A percentile compares a stretch with the other conserved stretches of the same genome.
These are phyloP conservation scores for Sporothrix phasma DNA, from an alignment of 2,329 filamentous ascomycete genomes.

Conservation along the genomic window DNA sequence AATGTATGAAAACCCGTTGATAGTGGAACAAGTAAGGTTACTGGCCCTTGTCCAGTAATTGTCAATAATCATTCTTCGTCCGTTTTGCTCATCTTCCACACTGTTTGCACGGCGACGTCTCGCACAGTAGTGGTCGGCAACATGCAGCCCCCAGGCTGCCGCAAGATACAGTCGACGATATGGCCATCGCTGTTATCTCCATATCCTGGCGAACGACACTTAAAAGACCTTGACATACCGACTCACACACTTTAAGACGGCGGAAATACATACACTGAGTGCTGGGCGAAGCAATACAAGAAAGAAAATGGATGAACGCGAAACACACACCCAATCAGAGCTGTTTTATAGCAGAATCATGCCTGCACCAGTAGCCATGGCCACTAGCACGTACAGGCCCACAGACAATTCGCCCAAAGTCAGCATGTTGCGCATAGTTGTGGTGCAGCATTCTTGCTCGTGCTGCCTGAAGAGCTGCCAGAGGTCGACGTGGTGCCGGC, in stretches of 20 bases:
- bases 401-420: constrained; percentile 38
- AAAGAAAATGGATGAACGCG: neutral
- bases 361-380: constrained; percentile 40
- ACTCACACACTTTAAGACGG: no score
- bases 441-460: constrained; percentile 30
- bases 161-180: neutral
- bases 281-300: neutral
- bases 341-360: constrained; percentile 44
- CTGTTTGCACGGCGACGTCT: neutral
- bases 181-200: neutral
- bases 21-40: no score
- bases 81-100: neutral
- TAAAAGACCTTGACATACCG: no score
- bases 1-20: neutral
- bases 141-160: neutral
- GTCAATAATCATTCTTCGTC: neutral
- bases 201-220: neutral
- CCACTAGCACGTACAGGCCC: constrained; percentile 42
- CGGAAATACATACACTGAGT: no score
- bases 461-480: constrained; percentile 21
- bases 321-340: neutral
- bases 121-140: neutral
- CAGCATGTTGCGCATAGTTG: constrained; percentile 32
- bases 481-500: constrained; percentile 31
- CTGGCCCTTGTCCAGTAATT: neutral